These are phyloP conservation scores for Tolypocladium nubicola DNA, from an alignment of 2,329 filamentous ascomycete species.

Conservation along the genomic window DNA sequence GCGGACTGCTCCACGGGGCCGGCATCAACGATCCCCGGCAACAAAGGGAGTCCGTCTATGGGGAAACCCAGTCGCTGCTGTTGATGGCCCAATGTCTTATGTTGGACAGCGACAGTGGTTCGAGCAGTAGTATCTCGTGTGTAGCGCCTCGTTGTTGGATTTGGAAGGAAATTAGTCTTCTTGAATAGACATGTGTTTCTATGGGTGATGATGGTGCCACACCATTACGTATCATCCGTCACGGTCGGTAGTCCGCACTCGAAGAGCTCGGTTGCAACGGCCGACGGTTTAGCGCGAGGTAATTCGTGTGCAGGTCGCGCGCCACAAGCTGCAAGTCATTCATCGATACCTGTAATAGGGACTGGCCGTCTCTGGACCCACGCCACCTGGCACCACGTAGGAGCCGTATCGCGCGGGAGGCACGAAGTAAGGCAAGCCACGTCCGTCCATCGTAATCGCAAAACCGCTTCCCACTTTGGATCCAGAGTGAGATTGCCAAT, in stretches of 20 bases:
- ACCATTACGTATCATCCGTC: not conserved
- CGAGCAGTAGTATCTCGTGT: not conserved
- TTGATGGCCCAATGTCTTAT: not conserved
- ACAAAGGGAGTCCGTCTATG: not conserved
- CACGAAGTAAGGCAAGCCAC: not conserved
- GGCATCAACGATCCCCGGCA: not conserved
- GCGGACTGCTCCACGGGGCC: not conserved
- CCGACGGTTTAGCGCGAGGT: not conserved
- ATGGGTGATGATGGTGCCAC: not conserved
- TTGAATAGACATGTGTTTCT: not conserved
- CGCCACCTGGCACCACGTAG: too few relatives aligned
- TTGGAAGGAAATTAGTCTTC: not conserved
- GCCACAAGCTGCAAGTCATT: not conserved
- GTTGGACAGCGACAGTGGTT: not conserved
- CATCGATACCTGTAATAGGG: not conserved
- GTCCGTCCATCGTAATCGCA: not conserved
- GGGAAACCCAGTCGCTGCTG: not conserved
- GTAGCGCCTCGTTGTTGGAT: not conserved
- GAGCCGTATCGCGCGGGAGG: not conserved
- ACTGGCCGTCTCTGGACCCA: not conserved
- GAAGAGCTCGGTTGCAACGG: not conserved
- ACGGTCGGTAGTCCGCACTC: not conserved
- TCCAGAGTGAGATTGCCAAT: not conserved
- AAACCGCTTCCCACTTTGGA: not conserved
- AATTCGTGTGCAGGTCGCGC: not conserved